These are phyloP conservation scores for Hansenula sp. DNA, from an alignment of 1,139 yeast species.

Conservation along the genomic window DNA sequence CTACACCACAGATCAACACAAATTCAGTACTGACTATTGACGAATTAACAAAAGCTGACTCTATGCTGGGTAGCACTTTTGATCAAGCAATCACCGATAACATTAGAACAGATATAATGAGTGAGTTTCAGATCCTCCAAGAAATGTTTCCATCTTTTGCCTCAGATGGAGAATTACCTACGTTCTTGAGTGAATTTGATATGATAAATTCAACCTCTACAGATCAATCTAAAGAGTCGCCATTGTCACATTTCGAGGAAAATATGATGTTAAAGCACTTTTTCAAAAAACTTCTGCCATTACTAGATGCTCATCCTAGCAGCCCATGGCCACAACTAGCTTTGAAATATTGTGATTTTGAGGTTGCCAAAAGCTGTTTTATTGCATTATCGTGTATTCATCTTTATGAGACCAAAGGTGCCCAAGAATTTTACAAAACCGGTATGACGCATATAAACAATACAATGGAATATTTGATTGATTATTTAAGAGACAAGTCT, in stretches of 20 bases:
- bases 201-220: constrained; percentile 7
- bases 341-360: constrained; percentile 49
- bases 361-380: constrained; percentile 51
- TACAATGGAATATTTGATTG: constrained; percentile 47
- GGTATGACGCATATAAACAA: constrained; percentile 49
- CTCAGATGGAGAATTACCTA: constrained; percentile 12
- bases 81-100: constrained; percentile 1
- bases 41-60: not conserved
- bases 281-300: constrained; percentile 45
- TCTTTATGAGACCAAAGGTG: constrained; percentile 47
- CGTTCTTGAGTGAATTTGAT: constrained; percentile 12
- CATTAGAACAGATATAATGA: constrained; percentile 6
- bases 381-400: constrained; percentile 51
- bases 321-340: constrained; percentile 59
- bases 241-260: constrained; percentile 38
- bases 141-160: constrained; percentile 21
- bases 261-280: constrained; percentile 49
- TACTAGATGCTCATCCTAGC: constrained; percentile 53
- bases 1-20: not conserved
- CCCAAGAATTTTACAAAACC: constrained; percentile 42
- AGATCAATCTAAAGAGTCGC: constrained; percentile 4
- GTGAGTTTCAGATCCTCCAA: constrained; percentile 23
- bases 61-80: not conserved
- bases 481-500: constrained; percentile 27
- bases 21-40: not conserved